Evolutionary conservation across 129 eudicot species (phyloP).

Genomic region (Artemisia argyi): DNA sequence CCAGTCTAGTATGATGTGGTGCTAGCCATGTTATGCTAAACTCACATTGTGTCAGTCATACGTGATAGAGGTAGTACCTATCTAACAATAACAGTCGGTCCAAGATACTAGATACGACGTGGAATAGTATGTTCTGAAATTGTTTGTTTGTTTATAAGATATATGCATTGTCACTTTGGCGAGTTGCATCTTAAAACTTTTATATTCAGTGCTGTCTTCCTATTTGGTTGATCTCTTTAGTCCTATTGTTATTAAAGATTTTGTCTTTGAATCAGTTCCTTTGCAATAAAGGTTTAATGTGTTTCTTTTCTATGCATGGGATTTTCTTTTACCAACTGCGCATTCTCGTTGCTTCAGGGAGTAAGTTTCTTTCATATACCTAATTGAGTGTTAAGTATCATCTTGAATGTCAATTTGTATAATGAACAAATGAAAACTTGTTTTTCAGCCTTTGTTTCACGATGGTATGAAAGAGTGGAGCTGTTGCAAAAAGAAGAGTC

Average conservation of each 20-base stretch:
- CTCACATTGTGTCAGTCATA: too few species aligned
- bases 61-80: too few species aligned
- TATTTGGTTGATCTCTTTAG: neutral
- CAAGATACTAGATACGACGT: too few species aligned
- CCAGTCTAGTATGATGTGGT: too few species aligned
- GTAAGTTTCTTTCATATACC: slow-evolving; percentile 43
- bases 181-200: neutral
- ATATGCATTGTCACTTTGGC: too few species aligned
- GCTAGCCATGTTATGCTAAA: too few species aligned
- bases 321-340: slow-evolving; percentile 23
- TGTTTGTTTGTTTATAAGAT: neutral
- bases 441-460: slow-evolving; percentile 84
- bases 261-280: slow-evolving; percentile 5
- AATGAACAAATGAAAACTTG: slow-evolving; percentile 12
- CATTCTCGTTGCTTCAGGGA: slow-evolving; percentile 49
- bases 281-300: slow-evolving; percentile 28
- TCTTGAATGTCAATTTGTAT: neutral
- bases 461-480: slow-evolving; percentile 99
- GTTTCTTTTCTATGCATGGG: slow-evolving; percentile 41
- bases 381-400: neutral
- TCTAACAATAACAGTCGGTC: too few species aligned
- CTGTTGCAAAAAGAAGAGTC: slow-evolving; percentile 97
- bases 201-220: neutral
- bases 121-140: neutral
- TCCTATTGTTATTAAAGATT: neutral